Evolutionary conservation across 2,329 filamentous ascomycete genomes (phyloP).

Genomic region (Pseudonectria buxi): DNA sequence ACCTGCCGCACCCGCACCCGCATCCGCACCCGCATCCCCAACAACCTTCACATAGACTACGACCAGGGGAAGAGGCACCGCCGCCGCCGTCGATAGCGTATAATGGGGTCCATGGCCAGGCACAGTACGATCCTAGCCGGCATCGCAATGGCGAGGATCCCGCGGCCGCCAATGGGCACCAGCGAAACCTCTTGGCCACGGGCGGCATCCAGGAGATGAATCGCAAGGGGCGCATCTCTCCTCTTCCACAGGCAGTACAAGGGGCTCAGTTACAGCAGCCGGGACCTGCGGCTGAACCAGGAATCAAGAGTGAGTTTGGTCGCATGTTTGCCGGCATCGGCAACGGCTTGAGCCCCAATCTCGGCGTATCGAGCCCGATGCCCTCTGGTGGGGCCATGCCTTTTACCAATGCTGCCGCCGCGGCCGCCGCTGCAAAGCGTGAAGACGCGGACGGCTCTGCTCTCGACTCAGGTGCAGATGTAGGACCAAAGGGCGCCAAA

Average conservation of each 20-base stretch:
- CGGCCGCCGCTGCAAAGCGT: slow-evolving; percentile 38
- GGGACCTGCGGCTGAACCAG: slow-evolving; percentile 73
- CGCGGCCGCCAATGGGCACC: slow-evolving; percentile 46
- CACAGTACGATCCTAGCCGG: slow-evolving; percentile 34
- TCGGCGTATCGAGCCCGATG: slow-evolving; percentile 46
- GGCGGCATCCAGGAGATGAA: slow-evolving; percentile 64
- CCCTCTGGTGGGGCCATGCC: slow-evolving; percentile 34
- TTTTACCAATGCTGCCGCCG: slow-evolving; percentile 35
- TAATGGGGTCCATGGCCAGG: slow-evolving; percentile 34
- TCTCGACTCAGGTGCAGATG: slow-evolving; percentile 40
- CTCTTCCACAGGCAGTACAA: slow-evolving; percentile 87
- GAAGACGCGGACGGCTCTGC: slow-evolving; percentile 43
- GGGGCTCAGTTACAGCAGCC: slow-evolving; percentile 77
- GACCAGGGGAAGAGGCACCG: slow-evolving; percentile 41
- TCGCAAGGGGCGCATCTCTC: slow-evolving; percentile 76
- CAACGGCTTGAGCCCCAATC: slow-evolving; percentile 42
- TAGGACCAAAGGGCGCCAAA: slow-evolving; percentile 35
- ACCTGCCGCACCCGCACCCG: slow-evolving; percentile 28
- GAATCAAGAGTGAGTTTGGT: slow-evolving; percentile 91
- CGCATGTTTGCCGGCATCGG: slow-evolving; percentile 93
- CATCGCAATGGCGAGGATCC: slow-evolving; percentile 41
- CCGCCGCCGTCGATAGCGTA: slow-evolving; percentile 47
- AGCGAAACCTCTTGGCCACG: slow-evolving; percentile 59
- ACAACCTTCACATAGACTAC: slow-evolving; percentile 32
- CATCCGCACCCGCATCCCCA: slow-evolving; percentile 30